Evolutionary conservation across 352 stramenopile species (phyloP).

Genomic region (Globisporangium cylindrosporum): DNA sequence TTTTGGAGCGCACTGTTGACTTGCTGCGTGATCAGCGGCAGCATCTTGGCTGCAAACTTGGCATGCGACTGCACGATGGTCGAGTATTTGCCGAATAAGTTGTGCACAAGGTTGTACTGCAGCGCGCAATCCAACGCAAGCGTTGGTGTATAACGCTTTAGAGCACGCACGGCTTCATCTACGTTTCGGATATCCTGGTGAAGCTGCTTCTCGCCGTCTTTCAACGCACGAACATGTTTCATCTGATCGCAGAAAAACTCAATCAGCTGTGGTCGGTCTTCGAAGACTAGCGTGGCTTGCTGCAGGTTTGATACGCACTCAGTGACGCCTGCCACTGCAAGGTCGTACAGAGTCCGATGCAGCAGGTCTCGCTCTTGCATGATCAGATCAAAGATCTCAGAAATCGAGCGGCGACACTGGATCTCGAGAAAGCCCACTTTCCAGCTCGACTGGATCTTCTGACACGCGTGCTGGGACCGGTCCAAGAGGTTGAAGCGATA

Average conservation of each 20-base stretch:
- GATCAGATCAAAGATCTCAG: slow-evolving; percentile 62
- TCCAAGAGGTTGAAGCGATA: slow-evolving; percentile 40
- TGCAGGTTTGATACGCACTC: slow-evolving; percentile 48
- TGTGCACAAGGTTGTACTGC: slow-evolving; percentile 53
- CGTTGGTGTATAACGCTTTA: slow-evolving; percentile 42
- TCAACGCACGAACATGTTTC: slow-evolving; percentile 48
- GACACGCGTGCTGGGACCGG: slow-evolving; percentile 50
- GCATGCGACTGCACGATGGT: slow-evolving; percentile 42
- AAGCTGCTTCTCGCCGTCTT: slow-evolving; percentile 53
- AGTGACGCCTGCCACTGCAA: slow-evolving; percentile 32
- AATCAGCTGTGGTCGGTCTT: slow-evolving; percentile 69
- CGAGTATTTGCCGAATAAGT: slow-evolving; percentile 45
- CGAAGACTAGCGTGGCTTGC: slow-evolving; percentile 40
- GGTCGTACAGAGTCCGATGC: slow-evolving; percentile 33
- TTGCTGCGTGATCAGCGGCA: slow-evolving; percentile 69
- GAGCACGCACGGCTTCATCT: slow-evolving; percentile 50
- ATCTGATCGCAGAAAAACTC: slow-evolving; percentile 74
- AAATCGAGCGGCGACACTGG: slow-evolving; percentile 57
- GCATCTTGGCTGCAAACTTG: slow-evolving; percentile 64
- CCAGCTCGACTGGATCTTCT: slow-evolving; percentile 67
- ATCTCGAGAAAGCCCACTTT: slow-evolving; percentile 76
- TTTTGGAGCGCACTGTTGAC: slow-evolving; percentile 55
- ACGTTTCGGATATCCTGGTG: slow-evolving; percentile 71
- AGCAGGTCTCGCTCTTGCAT: slow-evolving; percentile 40
- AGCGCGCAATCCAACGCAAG: slow-evolving; percentile 25